Percentiles rank a stretch among this genome's conserved stretches.
These are phyloP conservation scores for Singerocomus inundabilis DNA, from an alignment of 1,284 basidiomycete species.

Conservation along the genomic window DNA sequence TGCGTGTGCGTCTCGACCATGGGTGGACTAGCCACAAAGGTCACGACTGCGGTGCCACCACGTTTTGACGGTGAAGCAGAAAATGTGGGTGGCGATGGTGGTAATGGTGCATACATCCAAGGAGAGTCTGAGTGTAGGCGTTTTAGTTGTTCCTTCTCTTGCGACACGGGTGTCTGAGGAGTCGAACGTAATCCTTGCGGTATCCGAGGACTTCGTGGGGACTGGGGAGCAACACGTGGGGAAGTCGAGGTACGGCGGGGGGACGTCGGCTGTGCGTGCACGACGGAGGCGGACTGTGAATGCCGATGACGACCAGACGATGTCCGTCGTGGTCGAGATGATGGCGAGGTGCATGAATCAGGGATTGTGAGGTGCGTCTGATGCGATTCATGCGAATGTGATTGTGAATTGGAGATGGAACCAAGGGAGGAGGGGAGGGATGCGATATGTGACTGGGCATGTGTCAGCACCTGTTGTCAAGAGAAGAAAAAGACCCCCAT, in stretches of 20 bases:
- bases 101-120: slow-evolving; percentile 29
- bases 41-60: slow-evolving; percentile 21
- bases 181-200: slow-evolving; percentile 14
- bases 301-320: slow-evolving; percentile 8
- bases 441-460: slow-evolving; percentile 20
- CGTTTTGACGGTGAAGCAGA: slow-evolving; percentile 20
- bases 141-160: slow-evolving; percentile 12
- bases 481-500: slow-evolving; percentile 7
- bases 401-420: slow-evolving; percentile 29
- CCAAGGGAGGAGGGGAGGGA: slow-evolving; percentile 34
- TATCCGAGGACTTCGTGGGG: slow-evolving; percentile 21
- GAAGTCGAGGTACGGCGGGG: slow-evolving; percentile 6
- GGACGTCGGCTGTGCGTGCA: slow-evolving; percentile 2
- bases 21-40: slow-evolving; percentile 21
- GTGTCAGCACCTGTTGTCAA: slow-evolving; percentile 19
- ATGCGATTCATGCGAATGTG: slow-evolving; percentile 29
- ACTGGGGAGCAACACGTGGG: slow-evolving; percentile 10
- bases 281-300: slow-evolving; percentile 14
- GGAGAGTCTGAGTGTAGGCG: slow-evolving; percentile 24
- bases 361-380: slow-evolving; percentile 23
- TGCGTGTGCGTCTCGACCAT: slow-evolving; percentile 12
- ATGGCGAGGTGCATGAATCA: slow-evolving; percentile 10
- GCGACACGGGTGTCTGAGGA: slow-evolving; percentile 18
- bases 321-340: slow-evolving; percentile 4
- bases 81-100: slow-evolving; percentile 30